Conservation (phyloP, 2,329 filamentous ascomycete species). For the Alternaria longipes region DNA sequence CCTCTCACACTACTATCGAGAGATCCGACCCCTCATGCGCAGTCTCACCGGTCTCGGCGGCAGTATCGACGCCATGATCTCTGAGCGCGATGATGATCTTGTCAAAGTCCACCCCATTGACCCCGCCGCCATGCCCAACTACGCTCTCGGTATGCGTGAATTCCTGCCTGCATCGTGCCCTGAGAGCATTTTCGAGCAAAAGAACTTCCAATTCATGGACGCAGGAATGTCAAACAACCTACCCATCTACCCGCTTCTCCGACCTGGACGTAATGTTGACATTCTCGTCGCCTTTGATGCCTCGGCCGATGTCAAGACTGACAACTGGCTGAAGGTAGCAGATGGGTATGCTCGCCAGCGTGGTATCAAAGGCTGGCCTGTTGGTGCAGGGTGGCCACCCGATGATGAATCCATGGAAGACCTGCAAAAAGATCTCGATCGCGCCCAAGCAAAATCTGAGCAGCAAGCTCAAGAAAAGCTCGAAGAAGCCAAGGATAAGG, state of each 20-base stretch:
- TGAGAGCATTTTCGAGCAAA: conserved; percentile 73
- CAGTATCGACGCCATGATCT: conserved; percentile 82
- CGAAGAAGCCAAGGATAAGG: conserved; percentile 60
- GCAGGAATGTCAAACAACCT: conserved; percentile 99
- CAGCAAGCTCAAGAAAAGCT: conserved; percentile 72
- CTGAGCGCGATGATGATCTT: conserved; percentile 82
- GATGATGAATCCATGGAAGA: conserved; percentile 65
- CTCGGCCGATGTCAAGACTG: conserved; percentile 88
- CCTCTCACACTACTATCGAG: conserved; percentile 93
- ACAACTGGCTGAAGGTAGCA: conserved; percentile 95
- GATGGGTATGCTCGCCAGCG: conserved; percentile 93
- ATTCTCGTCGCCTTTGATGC: conserved; percentile 93
- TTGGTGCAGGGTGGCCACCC: conserved; percentile 93
- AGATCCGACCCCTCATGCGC: conserved; percentile 83
- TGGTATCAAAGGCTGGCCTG: conserved; percentile 91
- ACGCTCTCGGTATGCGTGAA: conserved; percentile 80
- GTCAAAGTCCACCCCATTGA: conserved; percentile 95
- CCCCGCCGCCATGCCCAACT: conserved; percentile 90
- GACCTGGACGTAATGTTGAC: conserved; percentile 87
- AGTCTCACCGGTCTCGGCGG: conserved; percentile 74
- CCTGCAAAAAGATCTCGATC: conserved; percentile 70
- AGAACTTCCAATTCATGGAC: conserved; percentile 80
- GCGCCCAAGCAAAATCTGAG: conserved; percentile 69
- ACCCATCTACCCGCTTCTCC: conserved; percentile 91
- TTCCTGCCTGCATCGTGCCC: conserved; percentile 80